phyloP scores from a whole-genome alignment of 495 filamentous ascomycete species.

The Monascus purpureus region DNA sequence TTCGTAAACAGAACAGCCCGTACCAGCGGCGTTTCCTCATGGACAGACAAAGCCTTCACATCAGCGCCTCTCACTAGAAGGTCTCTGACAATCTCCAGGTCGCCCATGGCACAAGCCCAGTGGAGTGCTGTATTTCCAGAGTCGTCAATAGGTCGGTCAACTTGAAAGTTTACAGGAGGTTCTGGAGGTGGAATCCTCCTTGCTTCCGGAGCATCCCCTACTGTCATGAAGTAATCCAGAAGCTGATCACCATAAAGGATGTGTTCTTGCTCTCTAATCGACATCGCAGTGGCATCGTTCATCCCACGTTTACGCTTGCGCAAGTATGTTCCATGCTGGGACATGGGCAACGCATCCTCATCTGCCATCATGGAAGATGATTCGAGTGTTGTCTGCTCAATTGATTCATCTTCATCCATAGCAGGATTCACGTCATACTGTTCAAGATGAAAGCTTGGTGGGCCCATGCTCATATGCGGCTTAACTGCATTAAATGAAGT shows the following conservation, averaged over 20 bases:
- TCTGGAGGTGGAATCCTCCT: constrained; percentile 49
- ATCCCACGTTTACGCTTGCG: constrained; percentile 63
- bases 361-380: constrained; percentile 74
- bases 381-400: constrained; percentile 64
- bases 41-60: constrained; percentile 46
- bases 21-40: constrained; percentile 89
- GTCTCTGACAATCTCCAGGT: constrained; percentile 77
- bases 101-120: constrained; percentile 97
- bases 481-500: constrained; percentile 29
- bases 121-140: constrained; percentile 83
- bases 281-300: constrained; percentile 44
- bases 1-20: constrained; percentile 93
- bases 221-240: constrained; percentile 86
- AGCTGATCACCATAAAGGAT: constrained; percentile 83
- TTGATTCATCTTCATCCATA: constrained; percentile 68
- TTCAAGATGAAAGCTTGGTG: constrained; percentile 37
- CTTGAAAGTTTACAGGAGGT: constrained; percentile 69
- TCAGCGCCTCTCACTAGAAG: constrained; percentile 64
- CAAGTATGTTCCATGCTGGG: constrained; percentile 50
- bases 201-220: constrained; percentile 49
- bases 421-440: constrained; percentile 40
- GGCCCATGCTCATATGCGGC: constrained; percentile 27
- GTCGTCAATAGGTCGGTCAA: constrained; percentile 78
- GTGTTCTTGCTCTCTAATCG: constrained; percentile 63
- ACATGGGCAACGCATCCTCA: constrained; percentile 55